Base-by-base conservation (phyloP, 2,329 filamentous ascomycete species). In the Xylariales sp. region DNA sequence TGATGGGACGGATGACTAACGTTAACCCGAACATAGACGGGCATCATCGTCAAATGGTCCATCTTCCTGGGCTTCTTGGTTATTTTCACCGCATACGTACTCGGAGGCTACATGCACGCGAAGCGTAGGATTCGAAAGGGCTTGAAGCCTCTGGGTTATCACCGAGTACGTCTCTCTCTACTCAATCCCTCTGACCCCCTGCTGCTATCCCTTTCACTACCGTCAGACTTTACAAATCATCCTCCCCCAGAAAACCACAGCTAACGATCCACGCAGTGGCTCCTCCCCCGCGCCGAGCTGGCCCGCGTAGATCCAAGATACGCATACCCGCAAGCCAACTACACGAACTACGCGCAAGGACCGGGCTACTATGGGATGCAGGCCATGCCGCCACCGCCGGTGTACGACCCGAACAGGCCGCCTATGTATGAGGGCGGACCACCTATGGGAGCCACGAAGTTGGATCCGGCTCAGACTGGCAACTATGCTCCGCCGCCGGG, bases 51-150 rank as follows among this genome's bases (percentile, higher is more conserved):
- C 53, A 86, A 87, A 62, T 91, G 85, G 78, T 71, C 74, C 34
- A 64, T 91, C 45, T 78, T 90, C 55, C 74, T 76, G 46, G 65
- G 69, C 47, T 58, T 91, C 49, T 68, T 86, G 52, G 44, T 73
- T 42, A 42, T 80, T 45, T 63, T 87, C 54, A 59, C 78, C 39
- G 53, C 71, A 31, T 88, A 81, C 70, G 69, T 89, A 53, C 50
- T 86, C 40, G 70, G 78, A 45, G 85, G 84, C 46, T 84, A 85
- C 60, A 63, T 77, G 34, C 87, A 91, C 62, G 87, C 86, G 33
- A 78, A 78, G 58, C 64, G 65, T 33, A 73, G 87, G 34, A 69
- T 90, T 49, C 71, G 68, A 46, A 82, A 80, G 59, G 85, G 85
- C 2, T 66, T 80, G 27, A 68, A 71, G 14, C 82, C 86, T 12